phyloP scores from a whole-genome alignment of 2,329 filamentous ascomycete genomes.

The Balansia obtecta region DNA sequence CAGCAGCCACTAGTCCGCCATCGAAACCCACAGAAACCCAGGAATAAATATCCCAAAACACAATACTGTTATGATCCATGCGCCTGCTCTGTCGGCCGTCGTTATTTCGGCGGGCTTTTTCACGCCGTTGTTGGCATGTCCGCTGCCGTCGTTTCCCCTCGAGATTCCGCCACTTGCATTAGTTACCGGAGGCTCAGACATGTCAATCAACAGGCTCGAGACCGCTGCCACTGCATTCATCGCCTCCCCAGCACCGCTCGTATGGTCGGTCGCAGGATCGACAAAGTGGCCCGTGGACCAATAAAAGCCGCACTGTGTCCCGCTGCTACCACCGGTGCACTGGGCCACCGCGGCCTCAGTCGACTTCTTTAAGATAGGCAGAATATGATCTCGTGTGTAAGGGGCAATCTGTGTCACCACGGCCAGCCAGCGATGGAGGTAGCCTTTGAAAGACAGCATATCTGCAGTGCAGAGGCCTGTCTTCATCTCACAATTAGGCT shows the following conservation, averaged over 20 bases:
- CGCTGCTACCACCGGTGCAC: conserved; percentile 36
- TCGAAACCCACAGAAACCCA: neutral
- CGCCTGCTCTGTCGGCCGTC: neutral
- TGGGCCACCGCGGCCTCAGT: neutral
- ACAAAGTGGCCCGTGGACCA: conserved; percentile 20
- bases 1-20: neutral
- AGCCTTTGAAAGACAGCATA: conserved; percentile 49
- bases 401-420: conserved; percentile 40
- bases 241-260: conserved; percentile 43
- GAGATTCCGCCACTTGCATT: conserved; percentile 38
- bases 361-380: conserved; percentile 33
- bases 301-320: conserved; percentile 36
- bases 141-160: conserved; percentile 26
- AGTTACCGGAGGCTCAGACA: conserved; percentile 28
- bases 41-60: neutral
- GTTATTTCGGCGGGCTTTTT: conserved; percentile 5
- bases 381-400: conserved; percentile 33
- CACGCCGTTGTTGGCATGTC: conserved; percentile 17
- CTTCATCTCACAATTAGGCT: conserved; percentile 42
- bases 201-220: conserved; percentile 23
- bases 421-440: conserved; percentile 42
- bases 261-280: conserved; percentile 36
- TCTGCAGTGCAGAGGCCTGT: conserved; percentile 52
- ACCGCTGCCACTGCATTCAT: conserved; percentile 46
- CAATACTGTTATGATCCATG: neutral